These are phyloP conservation scores for Pseudozyma thailandica DNA, from an alignment of 1,284 basidiomycete genomes.

Conservation along the genomic window DNA sequence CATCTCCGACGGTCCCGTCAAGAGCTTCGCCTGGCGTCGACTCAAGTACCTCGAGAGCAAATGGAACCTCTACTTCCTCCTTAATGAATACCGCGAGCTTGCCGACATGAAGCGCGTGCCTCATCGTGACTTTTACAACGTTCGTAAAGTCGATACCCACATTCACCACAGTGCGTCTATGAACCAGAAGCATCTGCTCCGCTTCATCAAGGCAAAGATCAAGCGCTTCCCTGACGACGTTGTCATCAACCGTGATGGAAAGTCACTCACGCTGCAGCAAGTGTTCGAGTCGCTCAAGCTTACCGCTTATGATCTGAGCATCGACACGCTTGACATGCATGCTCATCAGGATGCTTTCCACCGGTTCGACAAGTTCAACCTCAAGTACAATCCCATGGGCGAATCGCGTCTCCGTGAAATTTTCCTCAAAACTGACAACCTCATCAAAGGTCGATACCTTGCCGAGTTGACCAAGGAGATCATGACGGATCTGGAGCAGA, in stretches of 20 bases:
- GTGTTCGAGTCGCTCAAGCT: slow-evolving; percentile 95
- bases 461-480: slow-evolving; percentile 95
- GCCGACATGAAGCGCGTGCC: slow-evolving; percentile 89
- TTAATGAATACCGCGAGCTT: slow-evolving; percentile 94
- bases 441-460: slow-evolving; percentile 80
- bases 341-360: slow-evolving; percentile 98
- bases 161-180: slow-evolving; percentile 98
- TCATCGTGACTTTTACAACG: slow-evolving; percentile 95
- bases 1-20: slow-evolving; percentile 92
- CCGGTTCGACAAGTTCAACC: slow-evolving; percentile 80
- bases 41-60: slow-evolving; percentile 95
- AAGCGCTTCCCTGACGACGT: slow-evolving; percentile 85
- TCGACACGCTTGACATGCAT: slow-evolving; percentile 99
- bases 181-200: slow-evolving; percentile 99
- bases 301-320: slow-evolving; percentile 96
- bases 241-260: slow-evolving; percentile 93
- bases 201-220: slow-evolving; percentile 99
- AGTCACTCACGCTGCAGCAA: slow-evolving; percentile 86
- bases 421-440: slow-evolving; percentile 97
- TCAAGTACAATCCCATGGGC: slow-evolving; percentile 88
- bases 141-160: slow-evolving; percentile 96
- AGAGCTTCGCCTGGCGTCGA: slow-evolving; percentile 92
- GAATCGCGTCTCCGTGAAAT: slow-evolving; percentile 95
- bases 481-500: slow-evolving; percentile 94
- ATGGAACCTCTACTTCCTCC: slow-evolving; percentile 89